Evolutionary conservation across 1,284 basidiomycete genomes (phyloP).

Genomic region (Fomitiporia mediterranea): DNA sequence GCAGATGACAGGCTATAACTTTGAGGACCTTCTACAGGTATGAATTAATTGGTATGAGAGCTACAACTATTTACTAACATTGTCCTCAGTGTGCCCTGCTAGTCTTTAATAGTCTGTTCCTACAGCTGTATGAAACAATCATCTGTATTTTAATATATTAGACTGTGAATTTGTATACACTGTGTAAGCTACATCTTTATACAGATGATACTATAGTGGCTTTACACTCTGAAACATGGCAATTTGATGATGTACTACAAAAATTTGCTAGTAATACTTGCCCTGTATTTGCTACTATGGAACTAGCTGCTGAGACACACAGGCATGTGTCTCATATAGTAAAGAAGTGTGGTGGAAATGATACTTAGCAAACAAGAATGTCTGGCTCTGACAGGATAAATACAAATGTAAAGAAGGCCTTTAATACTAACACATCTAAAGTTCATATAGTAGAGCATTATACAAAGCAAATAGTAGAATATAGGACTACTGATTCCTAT

Average conservation of each 20-base stretch:
- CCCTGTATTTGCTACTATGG: slow-evolving; percentile 20
- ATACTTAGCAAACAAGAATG: background rate
- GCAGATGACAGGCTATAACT: slow-evolving; percentile 28
- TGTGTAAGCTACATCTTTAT: slow-evolving; percentile 31
- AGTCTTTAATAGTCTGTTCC: slow-evolving; percentile 29
- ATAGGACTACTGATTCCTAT: slow-evolving; percentile 27
- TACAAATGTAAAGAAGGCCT: slow-evolving; percentile 3
- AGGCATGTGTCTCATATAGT: slow-evolving; percentile 5
- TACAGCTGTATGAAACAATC: slow-evolving; percentile 21
- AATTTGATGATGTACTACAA: slow-evolving; percentile 21
- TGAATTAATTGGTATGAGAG: background rate
- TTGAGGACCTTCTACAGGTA: slow-evolving; percentile 30
- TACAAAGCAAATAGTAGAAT: slow-evolving; percentile 15
- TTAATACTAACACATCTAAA: slow-evolving; percentile 27
- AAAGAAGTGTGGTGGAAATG: background rate
- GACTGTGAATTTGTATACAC: slow-evolving; percentile 27
- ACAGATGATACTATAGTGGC: slow-evolving; percentile 25
- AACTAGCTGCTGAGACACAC: slow-evolving; percentile 22
- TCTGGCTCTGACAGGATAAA: background rate
- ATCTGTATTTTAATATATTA: slow-evolving; percentile 26
- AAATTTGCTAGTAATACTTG: slow-evolving; percentile 23
- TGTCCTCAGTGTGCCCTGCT: slow-evolving; percentile 16
- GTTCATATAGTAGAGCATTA: slow-evolving; percentile 24
- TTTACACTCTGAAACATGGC: slow-evolving; percentile 21
- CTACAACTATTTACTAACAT: background rate